Base-by-base conservation (phyloP, 306 rosid species). In the Pyrus pyrifolia region DNA sequence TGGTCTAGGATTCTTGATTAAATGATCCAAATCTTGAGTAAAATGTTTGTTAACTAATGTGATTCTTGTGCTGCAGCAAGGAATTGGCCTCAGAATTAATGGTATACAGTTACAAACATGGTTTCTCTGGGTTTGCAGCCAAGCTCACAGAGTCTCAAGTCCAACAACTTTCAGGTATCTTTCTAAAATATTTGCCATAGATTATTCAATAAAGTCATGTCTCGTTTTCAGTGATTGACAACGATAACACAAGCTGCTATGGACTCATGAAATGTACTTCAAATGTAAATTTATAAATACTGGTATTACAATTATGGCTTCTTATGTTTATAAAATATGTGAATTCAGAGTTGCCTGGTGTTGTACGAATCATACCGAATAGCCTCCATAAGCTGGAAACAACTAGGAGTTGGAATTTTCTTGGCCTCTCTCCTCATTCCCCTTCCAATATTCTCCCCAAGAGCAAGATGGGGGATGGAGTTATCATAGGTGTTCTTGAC, bases 401-500 rank as follows among this genome's bases (percentile, higher is more conserved):
- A 22, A 38, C 42, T 38, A 38, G 42, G 42, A 38, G 42, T 38
- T 38, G 42, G 42, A 8, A 38, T 38, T 38, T 85, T 59, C 89
- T 88, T 52, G 81, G 82, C 72, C 85, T 83, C 35, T 70, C 86
- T 73, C 38, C 74, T 57, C 42, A 68, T 14, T 45, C 89, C 52
- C 73, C 76, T 63, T 65, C 82, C 45, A 83, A 72, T 74, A 80
- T 85, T 77, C 89, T 81, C 23, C 81, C 74, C 31, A 73, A 46
- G 11, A 67, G 82, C 69, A 78, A 76, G 44, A 65, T 81, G 81
- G 91, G 91, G 22, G 79, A 81, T 57, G 82, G 64, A 2, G 83
- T 75, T 31, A 74, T 88, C 70, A 75, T 88, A n/a, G 91, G 89
- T 62, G 57, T 88, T 29, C 25, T 88, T 11, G 91, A 88, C 82